A percentile compares a stretch with the other conserved stretches of the same genome.
phyloP scores from a whole-genome alignment of 768 basidiomycete genomes.

The Panaeolus papilionaceus region DNA sequence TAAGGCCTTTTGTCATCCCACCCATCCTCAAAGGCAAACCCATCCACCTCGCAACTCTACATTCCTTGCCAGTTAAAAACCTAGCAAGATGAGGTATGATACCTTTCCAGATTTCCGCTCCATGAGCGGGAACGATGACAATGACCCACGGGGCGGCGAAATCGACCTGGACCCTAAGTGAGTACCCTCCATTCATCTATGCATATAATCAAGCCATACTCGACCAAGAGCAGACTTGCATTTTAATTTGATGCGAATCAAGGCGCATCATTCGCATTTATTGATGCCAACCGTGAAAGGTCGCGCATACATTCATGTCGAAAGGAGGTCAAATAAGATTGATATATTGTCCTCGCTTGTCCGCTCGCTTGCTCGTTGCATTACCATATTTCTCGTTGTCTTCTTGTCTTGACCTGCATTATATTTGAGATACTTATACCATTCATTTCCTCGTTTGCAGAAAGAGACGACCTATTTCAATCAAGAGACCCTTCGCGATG shows the following conservation, averaged over 20 bases:
- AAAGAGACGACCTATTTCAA: background rate
- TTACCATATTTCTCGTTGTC: background rate
- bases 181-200: background rate
- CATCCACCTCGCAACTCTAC: background rate
- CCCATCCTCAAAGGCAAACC: background rate
- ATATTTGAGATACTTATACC: background rate
- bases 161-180: slow-evolving; percentile 4
- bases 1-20: background rate
- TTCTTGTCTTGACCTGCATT: background rate
- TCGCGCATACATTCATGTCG: slow-evolving; percentile 4
- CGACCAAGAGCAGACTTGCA: background rate
- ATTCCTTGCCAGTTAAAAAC: background rate
- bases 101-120: background rate
- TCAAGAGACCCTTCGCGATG: background rate
- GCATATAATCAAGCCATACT: background rate
- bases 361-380: background rate
- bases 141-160: background rate
- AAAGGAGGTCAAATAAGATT: background rate
- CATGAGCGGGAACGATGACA: slow-evolving; percentile 2
- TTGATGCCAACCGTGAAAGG: background rate
- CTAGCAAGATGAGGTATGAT: slow-evolving; percentile 1
- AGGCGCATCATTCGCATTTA: background rate
- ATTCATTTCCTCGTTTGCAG: background rate
- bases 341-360: background rate
- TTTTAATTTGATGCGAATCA: background rate